Evolutionary conservation across 371 early-diverging fungal genomes (phyloP).

Genomic region (Syncephalis fuscata): DNA sequence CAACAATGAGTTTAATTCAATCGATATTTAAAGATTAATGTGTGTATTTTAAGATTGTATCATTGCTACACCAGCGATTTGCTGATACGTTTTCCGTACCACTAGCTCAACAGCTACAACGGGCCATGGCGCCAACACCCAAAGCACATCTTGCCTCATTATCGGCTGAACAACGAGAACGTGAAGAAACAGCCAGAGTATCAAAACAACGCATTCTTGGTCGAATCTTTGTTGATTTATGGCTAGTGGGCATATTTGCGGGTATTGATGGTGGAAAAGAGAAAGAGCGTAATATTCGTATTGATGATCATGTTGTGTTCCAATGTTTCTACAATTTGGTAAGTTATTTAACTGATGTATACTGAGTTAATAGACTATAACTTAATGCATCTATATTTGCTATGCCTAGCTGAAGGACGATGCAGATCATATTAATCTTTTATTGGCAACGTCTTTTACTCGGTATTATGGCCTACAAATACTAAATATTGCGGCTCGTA

Average conservation of each 20-base stretch:
- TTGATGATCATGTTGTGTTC: conserved; percentile 9
- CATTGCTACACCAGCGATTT: conserved; percentile 83
- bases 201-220: conserved; percentile 47
- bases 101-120: conserved; percentile 39
- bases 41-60: conserved; percentile 32
- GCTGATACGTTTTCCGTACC: conserved; percentile 56
- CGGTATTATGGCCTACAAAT: conserved; percentile 45
- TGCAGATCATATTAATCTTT: conserved; percentile 48
- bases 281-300: conserved; percentile 7
- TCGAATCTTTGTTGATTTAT: conserved; percentile 66
- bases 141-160: conserved; percentile 29
- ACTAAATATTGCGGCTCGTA: conserved; percentile 28
- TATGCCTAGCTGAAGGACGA: conserved; percentile 29
- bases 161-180: conserved; percentile 63
- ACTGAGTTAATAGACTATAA: too few relatives aligned
- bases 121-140: conserved; percentile 25
- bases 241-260: conserved; percentile 62
- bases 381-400: too few relatives aligned
- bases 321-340: conserved; percentile 17
- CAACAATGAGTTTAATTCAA: too few relatives aligned
- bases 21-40: too few relatives aligned
- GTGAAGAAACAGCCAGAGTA: conserved; percentile 63
- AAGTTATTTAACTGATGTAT: too few relatives aligned
- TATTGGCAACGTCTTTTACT: conserved; percentile 55
- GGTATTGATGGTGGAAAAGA: conserved; percentile 45